Conservation (phyloP, 306 rosid genomes). For the Prunus armeniaca region DNA sequence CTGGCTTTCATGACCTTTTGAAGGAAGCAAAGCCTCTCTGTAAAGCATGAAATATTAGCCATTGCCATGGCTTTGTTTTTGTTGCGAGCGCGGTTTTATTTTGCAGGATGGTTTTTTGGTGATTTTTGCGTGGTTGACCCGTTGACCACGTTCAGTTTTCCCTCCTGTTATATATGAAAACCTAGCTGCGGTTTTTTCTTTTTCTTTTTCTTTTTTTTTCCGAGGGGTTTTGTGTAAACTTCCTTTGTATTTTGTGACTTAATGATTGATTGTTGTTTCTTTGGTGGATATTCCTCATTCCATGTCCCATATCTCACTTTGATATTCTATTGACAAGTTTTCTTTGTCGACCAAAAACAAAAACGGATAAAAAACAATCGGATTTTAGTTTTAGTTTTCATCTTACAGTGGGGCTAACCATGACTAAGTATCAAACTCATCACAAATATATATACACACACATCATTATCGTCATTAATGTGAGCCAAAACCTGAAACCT, state of each 20-base stretch:
- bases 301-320: not conserved
- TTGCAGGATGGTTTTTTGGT: conserved; percentile 18
- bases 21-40: conserved; percentile 16
- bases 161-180: conserved; percentile 29
- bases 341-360: too few species aligned
- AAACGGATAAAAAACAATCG: not conserved
- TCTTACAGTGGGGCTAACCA: not conserved
- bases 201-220: not conserved
- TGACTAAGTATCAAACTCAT: too few species aligned
- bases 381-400: not conserved
- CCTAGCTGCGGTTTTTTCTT: conserved; percentile 3
- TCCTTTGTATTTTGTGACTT: conserved; percentile 17
- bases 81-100: conserved; percentile 11
- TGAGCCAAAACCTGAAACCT: not conserved
- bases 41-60: not conserved
- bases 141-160: conserved; percentile 39
- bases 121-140: conserved; percentile 46
- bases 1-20: conserved; percentile 14
- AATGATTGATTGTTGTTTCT: not conserved
- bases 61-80: conserved; percentile 17
- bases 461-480: too few species aligned
- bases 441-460: too few species aligned
- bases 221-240: conserved; percentile 30
- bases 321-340: not conserved
- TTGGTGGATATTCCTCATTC: not conserved